Conservation (phyloP, 805 yeast genomes). For the Starmerella floricola region DNA sequence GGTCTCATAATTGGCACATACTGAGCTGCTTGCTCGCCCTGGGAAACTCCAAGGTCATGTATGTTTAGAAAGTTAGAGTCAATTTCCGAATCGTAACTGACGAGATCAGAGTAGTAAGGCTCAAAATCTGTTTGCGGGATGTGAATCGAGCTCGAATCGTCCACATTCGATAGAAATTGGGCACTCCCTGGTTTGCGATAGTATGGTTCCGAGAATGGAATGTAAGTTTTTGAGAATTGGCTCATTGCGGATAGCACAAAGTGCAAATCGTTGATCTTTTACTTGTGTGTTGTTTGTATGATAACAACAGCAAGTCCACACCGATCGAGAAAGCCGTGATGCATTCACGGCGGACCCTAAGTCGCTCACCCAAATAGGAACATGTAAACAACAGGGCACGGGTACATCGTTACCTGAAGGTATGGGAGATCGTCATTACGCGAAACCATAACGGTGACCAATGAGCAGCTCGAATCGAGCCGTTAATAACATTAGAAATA, state of each 20-base stretch:
- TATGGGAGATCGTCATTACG: not conserved
- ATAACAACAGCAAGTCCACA: not conserved
- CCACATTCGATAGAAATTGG: not conserved
- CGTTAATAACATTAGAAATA: too few species aligned
- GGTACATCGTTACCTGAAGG: not conserved
- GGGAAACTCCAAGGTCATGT: constrained; percentile 57
- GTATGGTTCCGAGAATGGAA: not conserved
- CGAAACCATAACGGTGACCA: too few species aligned
- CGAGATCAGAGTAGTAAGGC: constrained; percentile 34
- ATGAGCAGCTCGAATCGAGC: too few species aligned
- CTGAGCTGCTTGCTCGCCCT: constrained; percentile 1
- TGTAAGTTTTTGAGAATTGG: not conserved
- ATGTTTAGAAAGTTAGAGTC: constrained; percentile 44
- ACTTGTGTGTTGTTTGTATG: not conserved
- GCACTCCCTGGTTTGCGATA: not conserved
- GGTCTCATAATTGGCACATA: not conserved
- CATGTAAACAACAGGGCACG: constrained; percentile 18
- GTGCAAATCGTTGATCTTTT: not conserved
- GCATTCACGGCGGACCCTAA: not conserved
- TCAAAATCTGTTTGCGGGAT: constrained; percentile 46
- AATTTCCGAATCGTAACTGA: constrained; percentile 38
- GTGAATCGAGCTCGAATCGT: constrained; percentile 29
- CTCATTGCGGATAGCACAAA: not conserved
- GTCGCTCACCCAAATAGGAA: constrained; percentile 9
- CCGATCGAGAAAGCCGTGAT: not conserved